Evolutionary conservation across 495 filamentous ascomycete species (phyloP), one percentile per base, ranked within the genome.

Genomic region (Penicillium cosmopolitanum): DNA sequence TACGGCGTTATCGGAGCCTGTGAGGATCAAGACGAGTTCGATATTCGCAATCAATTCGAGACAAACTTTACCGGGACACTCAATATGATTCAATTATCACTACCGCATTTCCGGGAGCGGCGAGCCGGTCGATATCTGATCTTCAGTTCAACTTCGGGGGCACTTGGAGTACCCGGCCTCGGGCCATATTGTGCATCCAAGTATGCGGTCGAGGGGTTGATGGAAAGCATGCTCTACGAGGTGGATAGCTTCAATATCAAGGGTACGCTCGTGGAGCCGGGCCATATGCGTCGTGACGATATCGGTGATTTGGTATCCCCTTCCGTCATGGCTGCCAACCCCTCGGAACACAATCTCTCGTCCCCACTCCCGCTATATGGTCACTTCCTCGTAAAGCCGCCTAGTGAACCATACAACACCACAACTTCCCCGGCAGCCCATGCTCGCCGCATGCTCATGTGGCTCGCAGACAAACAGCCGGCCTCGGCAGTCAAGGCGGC

Each of bases 101-200:
- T 97, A 33, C 91, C 92, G 0, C 92, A 97, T 77, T 97, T 98
- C 71, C 86, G 95, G 21, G 82, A 86, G 57, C 82, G 87, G 47
- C 78, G 82, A 5, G 80, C 82, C 3, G 94, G 95, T 4, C 80
- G 91, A 42, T 98, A 97, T 69, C 78, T 98, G 23, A 96, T 98
- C 62, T 98, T 98, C 73, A 94, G 89, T 71, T 93, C 89, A 9
- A 97, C 92, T 5, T 88, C 87, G 25, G 94, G 95, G 3, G 90
- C 93, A 0, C 82, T 96, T 5, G 94, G 93, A 7, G 92, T 98
- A 0, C 95, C 95, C 0, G 95, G 94, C 0, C 73, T 98, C 12
- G 93, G 95, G 0, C 94, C 93, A 0, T 98, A 96, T 68, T 96
- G 95, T 72, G 95, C 95, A 0, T 96, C 92, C 1, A 98, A 98